These are phyloP conservation scores for Syncephalastrum racemosum DNA, from an alignment of 371 early-diverging fungal genomes.

Conservation along the genomic window DNA sequence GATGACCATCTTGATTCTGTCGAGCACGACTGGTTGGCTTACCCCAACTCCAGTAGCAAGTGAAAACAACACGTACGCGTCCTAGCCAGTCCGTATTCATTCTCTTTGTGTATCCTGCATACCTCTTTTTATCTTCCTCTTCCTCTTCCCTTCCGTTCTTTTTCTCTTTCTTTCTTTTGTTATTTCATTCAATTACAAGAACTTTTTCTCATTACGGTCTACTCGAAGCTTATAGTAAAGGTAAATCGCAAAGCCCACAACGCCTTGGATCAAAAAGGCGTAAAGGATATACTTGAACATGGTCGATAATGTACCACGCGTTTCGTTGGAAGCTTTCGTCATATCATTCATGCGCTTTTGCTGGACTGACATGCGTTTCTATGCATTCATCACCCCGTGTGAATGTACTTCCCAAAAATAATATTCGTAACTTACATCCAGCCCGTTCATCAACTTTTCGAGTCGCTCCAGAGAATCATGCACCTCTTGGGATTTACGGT, in stretches of 20 bases:
- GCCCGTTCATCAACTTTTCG: conserved; percentile 20
- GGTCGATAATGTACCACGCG: conserved; percentile 40
- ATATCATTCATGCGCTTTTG: conserved; percentile 27
- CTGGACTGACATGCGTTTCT: conserved; percentile 34
- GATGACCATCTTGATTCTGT: conserved; percentile 76
- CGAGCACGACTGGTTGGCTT: conserved; percentile 63
- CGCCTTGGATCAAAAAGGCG: conserved; percentile 35
- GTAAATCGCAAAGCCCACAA: conserved; percentile 36
- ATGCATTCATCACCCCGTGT: background rate
- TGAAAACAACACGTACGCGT: too few relatives aligned
- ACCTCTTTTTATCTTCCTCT: too few relatives aligned
- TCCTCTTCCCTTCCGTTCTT: background rate
- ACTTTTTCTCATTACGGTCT: conserved; percentile 47
- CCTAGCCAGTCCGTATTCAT: too few relatives aligned
- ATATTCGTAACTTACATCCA: conserved; percentile 33
- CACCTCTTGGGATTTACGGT: conserved; percentile 26
- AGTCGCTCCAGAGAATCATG: conserved; percentile 23
- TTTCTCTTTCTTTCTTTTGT: conserved; percentile 8
- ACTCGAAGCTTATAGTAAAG: conserved; percentile 47
- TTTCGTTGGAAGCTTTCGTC: conserved; percentile 36
- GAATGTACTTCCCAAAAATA: background rate
- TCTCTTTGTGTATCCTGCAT: too few relatives aligned
- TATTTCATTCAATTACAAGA: conserved; percentile 20
- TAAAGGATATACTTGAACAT: conserved; percentile 41
- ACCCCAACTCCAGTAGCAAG: background rate